These are phyloP conservation scores for Lactuca sativa DNA, from an alignment of 129 eudicot species.

Conservation along the genomic window DNA sequence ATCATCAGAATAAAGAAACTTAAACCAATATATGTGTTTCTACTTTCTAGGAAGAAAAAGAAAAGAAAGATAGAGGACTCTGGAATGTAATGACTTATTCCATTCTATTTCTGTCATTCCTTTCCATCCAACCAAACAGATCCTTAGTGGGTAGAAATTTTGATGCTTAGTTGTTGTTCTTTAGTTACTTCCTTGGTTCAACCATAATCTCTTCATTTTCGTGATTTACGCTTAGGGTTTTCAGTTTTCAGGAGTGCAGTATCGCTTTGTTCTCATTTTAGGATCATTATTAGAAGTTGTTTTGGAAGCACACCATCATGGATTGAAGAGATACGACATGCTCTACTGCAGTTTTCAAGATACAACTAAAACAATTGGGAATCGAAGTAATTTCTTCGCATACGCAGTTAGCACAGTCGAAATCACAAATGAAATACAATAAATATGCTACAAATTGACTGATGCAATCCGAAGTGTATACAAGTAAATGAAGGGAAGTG, in stretches of 20 bases:
- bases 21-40: not conserved
- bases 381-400: not conserved
- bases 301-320: not conserved
- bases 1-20: not conserved
- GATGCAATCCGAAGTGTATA: not conserved
- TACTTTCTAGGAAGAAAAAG: not conserved
- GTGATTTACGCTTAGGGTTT: not conserved
- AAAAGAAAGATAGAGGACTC: not conserved
- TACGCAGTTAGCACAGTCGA: not conserved
- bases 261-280: constrained; percentile 1
- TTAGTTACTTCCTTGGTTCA: not conserved
- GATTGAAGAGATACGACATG: not conserved
- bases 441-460: not conserved
- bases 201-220: not conserved
- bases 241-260: not conserved
- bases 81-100: no score
- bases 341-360: not conserved
- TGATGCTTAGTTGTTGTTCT: not conserved
- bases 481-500: not conserved
- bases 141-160: not conserved
- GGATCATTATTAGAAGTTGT: not conserved
- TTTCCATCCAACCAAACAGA: no score
- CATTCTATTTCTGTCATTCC: no score
- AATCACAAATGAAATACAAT: not conserved
- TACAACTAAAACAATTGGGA: not conserved